Conservation (phyloP, 495 filamentous ascomycete species). For the Clohesyomyces aquaticus region DNA sequence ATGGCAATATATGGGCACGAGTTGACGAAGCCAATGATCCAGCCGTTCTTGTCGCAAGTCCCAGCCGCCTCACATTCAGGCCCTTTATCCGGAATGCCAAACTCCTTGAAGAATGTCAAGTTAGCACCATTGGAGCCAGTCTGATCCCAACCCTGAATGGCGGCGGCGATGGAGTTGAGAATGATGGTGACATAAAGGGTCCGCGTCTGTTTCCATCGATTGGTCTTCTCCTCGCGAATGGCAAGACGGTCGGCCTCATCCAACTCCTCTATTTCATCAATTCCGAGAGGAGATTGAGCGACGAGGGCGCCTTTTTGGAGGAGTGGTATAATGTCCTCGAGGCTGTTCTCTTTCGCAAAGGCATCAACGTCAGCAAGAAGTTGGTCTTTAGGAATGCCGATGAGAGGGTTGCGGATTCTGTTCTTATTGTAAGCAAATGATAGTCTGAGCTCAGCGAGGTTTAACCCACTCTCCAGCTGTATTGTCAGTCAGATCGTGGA, state of each 20-base stretch:
- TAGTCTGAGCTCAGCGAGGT: too few relatives aligned
- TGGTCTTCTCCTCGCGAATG: conserved; percentile 61
- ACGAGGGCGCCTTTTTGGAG: conserved; percentile 57
- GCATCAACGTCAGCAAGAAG: conserved; percentile 60
- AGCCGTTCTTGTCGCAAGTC: conserved; percentile 30
- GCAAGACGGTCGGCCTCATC: conserved; percentile 57
- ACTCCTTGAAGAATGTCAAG: conserved; percentile 61
- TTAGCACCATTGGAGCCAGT: conserved; percentile 74
- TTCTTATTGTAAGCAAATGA: conserved; percentile 3
- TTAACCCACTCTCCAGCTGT: conserved; percentile 23
- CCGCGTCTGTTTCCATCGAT: conserved; percentile 67
- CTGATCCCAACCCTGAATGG: conserved; percentile 71
- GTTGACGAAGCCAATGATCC: conserved; percentile 56
- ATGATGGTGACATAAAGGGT: conserved; percentile 71
- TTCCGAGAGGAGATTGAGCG: conserved; percentile 61
- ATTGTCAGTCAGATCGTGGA: conserved; percentile 25
- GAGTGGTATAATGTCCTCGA: conserved; percentile 56
- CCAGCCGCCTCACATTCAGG: conserved; percentile 26
- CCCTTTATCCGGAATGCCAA: conserved; percentile 59
- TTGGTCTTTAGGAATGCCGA: conserved; percentile 55
- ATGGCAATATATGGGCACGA: conserved; percentile 55
- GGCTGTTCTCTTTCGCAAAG: conserved; percentile 53
- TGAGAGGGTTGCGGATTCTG: conserved; percentile 67
- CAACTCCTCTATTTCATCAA: conserved; percentile 61
- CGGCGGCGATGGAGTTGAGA: conserved; percentile 71